Evolutionary conservation across 2,329 filamentous ascomycete species (phyloP).

Genomic region (Penicillium nordicum): DNA sequence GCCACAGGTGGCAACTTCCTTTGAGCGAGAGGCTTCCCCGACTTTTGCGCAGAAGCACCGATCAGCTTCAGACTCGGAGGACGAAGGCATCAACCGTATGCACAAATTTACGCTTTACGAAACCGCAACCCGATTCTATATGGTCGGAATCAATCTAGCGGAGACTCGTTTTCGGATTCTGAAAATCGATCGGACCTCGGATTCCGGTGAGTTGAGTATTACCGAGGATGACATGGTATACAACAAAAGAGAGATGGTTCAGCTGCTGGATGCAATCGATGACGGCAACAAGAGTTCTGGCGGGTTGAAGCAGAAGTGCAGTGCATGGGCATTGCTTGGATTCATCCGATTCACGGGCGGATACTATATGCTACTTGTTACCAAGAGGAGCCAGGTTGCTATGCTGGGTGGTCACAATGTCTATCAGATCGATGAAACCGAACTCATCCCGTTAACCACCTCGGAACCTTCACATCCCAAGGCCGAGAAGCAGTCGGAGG

Average conservation of each 20-base stretch:
- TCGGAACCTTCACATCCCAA: slow-evolving; percentile 64
- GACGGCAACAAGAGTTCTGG: slow-evolving; percentile 90
- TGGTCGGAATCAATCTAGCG: slow-evolving; percentile 87
- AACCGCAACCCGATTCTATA: slow-evolving; percentile 87
- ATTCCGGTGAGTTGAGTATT: slow-evolving; percentile 73
- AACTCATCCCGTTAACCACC: slow-evolving; percentile 81
- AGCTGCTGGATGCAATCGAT: slow-evolving; percentile 89
- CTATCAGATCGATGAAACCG: slow-evolving; percentile 91
- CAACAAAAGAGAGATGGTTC: slow-evolving; percentile 84
- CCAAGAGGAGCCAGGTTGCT: slow-evolving; percentile 91
- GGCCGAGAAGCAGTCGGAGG: slow-evolving; percentile 81
- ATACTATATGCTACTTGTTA: slow-evolving; percentile 96
- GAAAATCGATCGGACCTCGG: slow-evolving; percentile 88
- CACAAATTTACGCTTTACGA: slow-evolving; percentile 98
- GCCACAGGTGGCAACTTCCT: slow-evolving; percentile 44
- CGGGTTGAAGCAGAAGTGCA: slow-evolving; percentile 83
- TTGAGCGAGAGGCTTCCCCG: slow-evolving; percentile 42
- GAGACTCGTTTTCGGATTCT: slow-evolving; percentile 86
- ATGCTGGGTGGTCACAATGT: slow-evolving; percentile 95
- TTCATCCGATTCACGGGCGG: slow-evolving; percentile 95
- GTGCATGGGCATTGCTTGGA: slow-evolving; percentile 87
- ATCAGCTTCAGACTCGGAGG: slow-evolving; percentile 36
- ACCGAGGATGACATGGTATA: slow-evolving; percentile 95
- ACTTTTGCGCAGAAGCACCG: slow-evolving; percentile 39
- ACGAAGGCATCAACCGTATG: slow-evolving; percentile 62